Base-by-base conservation (phyloP, 2,329 filamentous ascomycete species). In the Cytospora paraplurivora region DNA sequence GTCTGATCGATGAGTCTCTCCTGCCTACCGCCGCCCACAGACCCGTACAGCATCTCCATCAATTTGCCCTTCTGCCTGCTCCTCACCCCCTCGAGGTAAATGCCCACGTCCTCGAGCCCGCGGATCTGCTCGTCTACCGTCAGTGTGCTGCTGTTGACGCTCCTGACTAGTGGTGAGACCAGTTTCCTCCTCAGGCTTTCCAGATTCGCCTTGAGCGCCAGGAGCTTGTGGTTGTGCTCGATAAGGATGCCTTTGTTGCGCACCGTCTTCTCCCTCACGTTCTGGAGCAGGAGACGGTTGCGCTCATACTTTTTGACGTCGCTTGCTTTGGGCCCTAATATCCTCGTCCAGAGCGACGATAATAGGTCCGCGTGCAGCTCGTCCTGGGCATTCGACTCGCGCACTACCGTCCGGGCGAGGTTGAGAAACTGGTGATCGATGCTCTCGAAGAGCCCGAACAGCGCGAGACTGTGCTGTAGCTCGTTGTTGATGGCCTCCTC, bases 371-470 rank as follows among this genome's bases (percentile, higher is more conserved):
- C 88, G 73, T 96, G 91, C 35, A 88, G 81, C 50, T 89, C 88
- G 67, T 97, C 92, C 73, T 97, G 92, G 7, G 85, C 85, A 67
- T 90, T 88, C 21, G 89, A 87, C 77, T 97, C 93, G 70, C 92
- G 91, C 62, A 91, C 89, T 11, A 96, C 93, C 6, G 88, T 90
- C 66, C 93, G 89, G 67, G 92, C 92, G 0, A 97, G 83, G 74
- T 95, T 96, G 66, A 93, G 84, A 76, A 97, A 97, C 74, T 96
- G 92, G 59, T 88, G 85, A 77, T 98, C 94, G 69, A 97, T 93
- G 64, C 88, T 86, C 74, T 97, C 93, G 75, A 97, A 97, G n/a
- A 97, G 87, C 4, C 86, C 86, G 75, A 97, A 96, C 15, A 97
- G 85, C 1, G 87, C 85, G 1, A 93, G 85, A 49, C 89, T 90